These are phyloP conservation scores for Anaeromyces robustus DNA, from an alignment of 192 early-diverging fungal genomes.

Conservation along the genomic window DNA sequence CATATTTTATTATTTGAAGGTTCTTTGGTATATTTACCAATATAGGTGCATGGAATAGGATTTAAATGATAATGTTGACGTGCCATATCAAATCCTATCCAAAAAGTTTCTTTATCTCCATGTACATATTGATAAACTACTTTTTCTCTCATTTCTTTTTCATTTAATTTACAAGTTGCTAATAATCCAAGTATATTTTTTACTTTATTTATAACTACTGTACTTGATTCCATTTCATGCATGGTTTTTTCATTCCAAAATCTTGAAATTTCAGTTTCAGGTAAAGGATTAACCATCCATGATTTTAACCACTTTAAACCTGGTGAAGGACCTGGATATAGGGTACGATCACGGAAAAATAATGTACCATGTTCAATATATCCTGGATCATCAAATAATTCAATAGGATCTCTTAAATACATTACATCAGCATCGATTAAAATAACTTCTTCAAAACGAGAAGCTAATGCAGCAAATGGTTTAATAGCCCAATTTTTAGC, in stretches of 20 bases:
- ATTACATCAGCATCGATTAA: conserved; percentile 56
- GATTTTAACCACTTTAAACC: conserved; percentile 29
- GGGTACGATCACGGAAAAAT: conserved; percentile 49
- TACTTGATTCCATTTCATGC: conserved; percentile 43
- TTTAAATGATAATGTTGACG: background rate
- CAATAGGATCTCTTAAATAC: conserved; percentile 38
- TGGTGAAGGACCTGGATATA: conserved; percentile 13
- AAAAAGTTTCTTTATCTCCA: too few relatives aligned
- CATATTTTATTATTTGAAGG: background rate
- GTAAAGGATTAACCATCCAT: conserved; percentile 21
- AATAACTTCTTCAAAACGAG: conserved; percentile 39
- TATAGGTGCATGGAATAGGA: background rate
- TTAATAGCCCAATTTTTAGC: conserved; percentile 51
- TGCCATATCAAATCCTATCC: too few relatives aligned
- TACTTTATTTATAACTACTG: conserved; percentile 34
- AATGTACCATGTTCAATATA: conserved; percentile 30
- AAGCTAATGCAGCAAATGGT: conserved; percentile 48
- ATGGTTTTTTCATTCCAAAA: background rate
- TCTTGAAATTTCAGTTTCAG: background rate
- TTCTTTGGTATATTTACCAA: background rate
- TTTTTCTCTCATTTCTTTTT: background rate
- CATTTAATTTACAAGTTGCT: conserved; percentile 17
- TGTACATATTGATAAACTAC: too few relatives aligned
- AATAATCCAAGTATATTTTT: conserved; percentile 29
- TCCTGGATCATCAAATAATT: conserved; percentile 25